Evolutionary conservation across 2,329 filamentous ascomycete species (phyloP), one percentile per base, ranked within the genome.

Genomic region (Orbilia javanica): DNA sequence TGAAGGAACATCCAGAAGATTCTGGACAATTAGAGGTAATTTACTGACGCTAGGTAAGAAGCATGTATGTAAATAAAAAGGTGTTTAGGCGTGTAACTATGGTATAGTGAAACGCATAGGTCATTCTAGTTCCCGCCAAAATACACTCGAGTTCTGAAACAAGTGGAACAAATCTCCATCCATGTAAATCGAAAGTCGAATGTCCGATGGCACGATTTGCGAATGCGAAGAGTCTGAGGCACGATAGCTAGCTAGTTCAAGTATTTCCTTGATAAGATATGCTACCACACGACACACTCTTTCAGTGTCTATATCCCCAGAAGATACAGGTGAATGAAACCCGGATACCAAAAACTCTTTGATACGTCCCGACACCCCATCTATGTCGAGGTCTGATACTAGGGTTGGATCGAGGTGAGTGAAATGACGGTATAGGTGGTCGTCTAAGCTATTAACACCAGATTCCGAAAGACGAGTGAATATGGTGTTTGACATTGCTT

Each of bases 221-320:
- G 2, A 20, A 11, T 42, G 46, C 11, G 20, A 36, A 34, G 60
- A 65, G 44, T 73, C 48, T 7, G 25, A 39, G 1, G 66, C 50
- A 10, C 50, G 27, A 25, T 62, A 60, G 18, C 15, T 62, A 27
- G 57, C 57, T 18, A 65, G 48, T 31, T 73, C 36, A 8, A 66
- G 34, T 10, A 62, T 52, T 29, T 73, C 69, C 6, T 27, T 55
- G n/a, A 48, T 34, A 10, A 73, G 25, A 50, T 66, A 73, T 48
- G 18, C 50, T 1, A 73, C n/a, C 4, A 60, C 48, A 1, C 60
- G 57, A 50, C 50, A 48, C 3, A 66, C 11, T n/a, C 69, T 42
- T 18, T 63, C 22, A 5, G 48, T 11, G n/a, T 11, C 64, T 22
- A 20, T 31, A 27, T 72, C 20, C 2, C 55, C 57, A 10, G 20